Evolutionary conservation across 169 alveolate species (phyloP), one percentile per base, ranked within the genome.

Genomic region (Ichthyophthirius multifiliis): DNA sequence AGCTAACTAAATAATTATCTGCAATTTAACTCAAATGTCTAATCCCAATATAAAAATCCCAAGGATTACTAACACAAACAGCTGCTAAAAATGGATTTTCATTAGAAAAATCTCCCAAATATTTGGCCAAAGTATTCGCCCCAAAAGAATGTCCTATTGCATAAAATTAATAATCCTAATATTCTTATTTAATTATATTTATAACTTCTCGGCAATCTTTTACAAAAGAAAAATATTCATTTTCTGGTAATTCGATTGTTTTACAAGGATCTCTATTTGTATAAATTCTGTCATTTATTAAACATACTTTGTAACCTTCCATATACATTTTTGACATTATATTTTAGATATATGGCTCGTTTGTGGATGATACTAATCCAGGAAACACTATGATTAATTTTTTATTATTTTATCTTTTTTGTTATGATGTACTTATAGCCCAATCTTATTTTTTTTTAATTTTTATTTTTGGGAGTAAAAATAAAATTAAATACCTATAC

Each of bases 121-220:
- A 77, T 43, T 48, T 77, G 18, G 62, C 30, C 13, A 77, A 30
- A 31, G 76, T 77, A 77, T 77, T 77, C 5, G 84, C 48, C 7
- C 84, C 84, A 44, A 77, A 77, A 27, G 74, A 43, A 20, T 77
- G 84, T 3, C 84, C 84, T 23, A 77, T 34, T 15, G 84, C 84
- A 77, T 77, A 77, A 39, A 77, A 62, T 2, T 23, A 48, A 63
- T 55, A 55, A 55, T 39, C 71, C 31, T 55, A 7, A 55, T 20
- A 55, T 20, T 27, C 13, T 6, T 55, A 16, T 27, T 55, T 55
- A 10, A 55, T 55, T 20, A 55, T 55, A 15, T 55, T 39, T 27
- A 55, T 34, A 20, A 55, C 31, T 27, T 55, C 31, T 55, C 31
- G 23, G 18, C 31, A 55, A 27, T 55, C 71, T 12, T 55, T 39